Conservation (phyloP, 495 filamentous ascomycete genomes). For the Neurospora hispaniola region DNA sequence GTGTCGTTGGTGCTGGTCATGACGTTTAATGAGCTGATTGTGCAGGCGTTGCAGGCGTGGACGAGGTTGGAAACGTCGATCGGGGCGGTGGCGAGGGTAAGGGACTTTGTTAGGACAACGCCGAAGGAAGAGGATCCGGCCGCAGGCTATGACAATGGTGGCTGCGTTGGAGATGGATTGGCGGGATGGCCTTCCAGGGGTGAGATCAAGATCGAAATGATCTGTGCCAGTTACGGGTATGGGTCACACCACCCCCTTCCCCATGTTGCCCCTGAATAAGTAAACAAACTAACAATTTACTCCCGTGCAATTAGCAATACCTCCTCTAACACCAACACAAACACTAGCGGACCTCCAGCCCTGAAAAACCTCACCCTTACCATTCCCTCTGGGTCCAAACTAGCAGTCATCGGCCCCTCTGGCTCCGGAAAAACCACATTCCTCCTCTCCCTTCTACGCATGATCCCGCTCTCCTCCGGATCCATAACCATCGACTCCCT, state of each 20-base stretch:
- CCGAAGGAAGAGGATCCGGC: not conserved
- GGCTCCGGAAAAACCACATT: conserved; percentile 74
- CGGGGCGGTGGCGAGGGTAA: conserved; percentile 37
- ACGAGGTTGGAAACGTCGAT: conserved; percentile 41
- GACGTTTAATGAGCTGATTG: conserved; percentile 14
- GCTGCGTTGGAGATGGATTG: conserved; percentile 5
- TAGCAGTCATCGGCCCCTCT: conserved; percentile 18
- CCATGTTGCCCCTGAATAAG: not conserved
- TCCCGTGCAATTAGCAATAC: not conserved
- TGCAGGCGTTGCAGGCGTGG: conserved; percentile 20
- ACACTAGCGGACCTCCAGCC: not conserved
- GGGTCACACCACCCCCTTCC: not conserved
- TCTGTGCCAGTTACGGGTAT: conserved; percentile 18
- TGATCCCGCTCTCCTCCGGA: conserved; percentile 69
- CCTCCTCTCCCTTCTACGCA: conserved; percentile 84
- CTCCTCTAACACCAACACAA: not conserved
- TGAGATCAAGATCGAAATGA: conserved; percentile 11
- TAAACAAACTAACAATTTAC: not conserved
- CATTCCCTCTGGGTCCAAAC: conserved; percentile 13
- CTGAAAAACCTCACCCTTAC: conserved; percentile 1
- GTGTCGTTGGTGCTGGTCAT: conserved; percentile 14
- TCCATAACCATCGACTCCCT: conserved; percentile 71
- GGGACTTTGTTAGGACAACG: conserved; percentile 22
- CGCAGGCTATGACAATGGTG: no score
- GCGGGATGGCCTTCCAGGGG: conserved; percentile 18